These are phyloP conservation scores for Hypoxylon intermedium DNA, from an alignment of 495 filamentous ascomycete genomes.

Conservation along the genomic window DNA sequence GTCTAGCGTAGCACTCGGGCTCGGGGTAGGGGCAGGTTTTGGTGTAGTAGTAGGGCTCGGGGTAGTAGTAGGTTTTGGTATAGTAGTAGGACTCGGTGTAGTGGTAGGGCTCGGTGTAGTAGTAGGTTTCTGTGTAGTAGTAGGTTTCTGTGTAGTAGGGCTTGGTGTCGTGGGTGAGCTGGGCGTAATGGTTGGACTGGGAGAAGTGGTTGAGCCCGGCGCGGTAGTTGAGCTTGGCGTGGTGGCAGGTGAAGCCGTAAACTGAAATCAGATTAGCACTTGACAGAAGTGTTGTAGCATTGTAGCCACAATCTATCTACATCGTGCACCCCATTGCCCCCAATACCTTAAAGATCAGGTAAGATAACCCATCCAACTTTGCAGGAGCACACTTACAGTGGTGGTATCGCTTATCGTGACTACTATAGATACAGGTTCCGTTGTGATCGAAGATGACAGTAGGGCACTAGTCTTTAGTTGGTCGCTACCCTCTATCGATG, in stretches of 20 bases:
- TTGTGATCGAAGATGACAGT: neutral
- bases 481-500: neutral
- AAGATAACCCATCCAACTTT: no score
- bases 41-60: neutral
- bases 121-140: neutral
- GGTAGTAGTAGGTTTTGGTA: neutral
- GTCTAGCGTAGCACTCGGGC: neutral
- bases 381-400: no score
- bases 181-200: neutral
- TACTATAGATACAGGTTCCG: neutral
- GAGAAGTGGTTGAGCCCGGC: neutral
- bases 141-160: neutral
- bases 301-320: no score
- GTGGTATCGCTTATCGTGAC: no score
- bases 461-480: constrained; percentile 17
- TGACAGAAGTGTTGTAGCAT: no score
- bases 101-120: neutral
- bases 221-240: constrained; percentile 1
- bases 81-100: no score
- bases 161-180: no score
- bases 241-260: neutral
- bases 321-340: no score
- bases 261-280: no score
- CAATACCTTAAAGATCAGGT: no score
- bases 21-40: neutral